Evolutionary conservation across 2,329 filamentous ascomycete species (phyloP).

Genomic region (Nigrospora oryzae): DNA sequence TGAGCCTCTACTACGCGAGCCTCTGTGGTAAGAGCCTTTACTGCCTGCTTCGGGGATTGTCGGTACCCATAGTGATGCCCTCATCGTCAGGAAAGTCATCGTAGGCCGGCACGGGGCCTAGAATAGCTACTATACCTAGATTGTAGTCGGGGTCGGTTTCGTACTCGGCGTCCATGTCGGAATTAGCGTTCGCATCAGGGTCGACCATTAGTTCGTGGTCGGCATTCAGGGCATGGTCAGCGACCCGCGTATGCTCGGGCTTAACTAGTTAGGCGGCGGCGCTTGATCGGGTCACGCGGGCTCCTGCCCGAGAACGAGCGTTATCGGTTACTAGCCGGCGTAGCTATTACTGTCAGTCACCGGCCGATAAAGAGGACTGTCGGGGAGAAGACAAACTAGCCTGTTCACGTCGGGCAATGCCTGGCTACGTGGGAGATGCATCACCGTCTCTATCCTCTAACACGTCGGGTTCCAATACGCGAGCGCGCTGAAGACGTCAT

Average conservation of each 20-base stretch:
- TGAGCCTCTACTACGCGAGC: too few species aligned
- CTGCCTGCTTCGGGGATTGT: too few species aligned
- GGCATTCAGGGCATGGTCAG: background rate
- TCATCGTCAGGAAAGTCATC: too few species aligned
- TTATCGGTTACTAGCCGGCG: too few species aligned
- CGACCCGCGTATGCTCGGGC: background rate
- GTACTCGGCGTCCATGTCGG: background rate
- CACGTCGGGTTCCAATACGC: background rate
- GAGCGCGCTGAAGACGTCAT: too few species aligned
- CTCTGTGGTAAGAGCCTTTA: too few species aligned
- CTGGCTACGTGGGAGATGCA: background rate
- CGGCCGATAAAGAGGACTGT: background rate
- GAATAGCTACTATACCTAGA: too few species aligned
- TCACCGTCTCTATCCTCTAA: background rate
- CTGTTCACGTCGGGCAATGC: background rate
- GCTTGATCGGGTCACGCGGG: background rate
- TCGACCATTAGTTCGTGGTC: background rate
- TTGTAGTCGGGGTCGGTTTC: background rate
- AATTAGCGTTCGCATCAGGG: background rate
- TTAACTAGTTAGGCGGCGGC: background rate
- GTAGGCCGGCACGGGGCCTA: too few species aligned
- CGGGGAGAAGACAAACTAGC: background rate
- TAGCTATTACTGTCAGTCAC: background rate
- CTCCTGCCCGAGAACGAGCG: too few species aligned
- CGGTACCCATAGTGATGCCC: too few species aligned